Base-by-base conservation (phyloP, 2,329 filamentous ascomycete genomes). In the Claviceps sp. region DNA sequence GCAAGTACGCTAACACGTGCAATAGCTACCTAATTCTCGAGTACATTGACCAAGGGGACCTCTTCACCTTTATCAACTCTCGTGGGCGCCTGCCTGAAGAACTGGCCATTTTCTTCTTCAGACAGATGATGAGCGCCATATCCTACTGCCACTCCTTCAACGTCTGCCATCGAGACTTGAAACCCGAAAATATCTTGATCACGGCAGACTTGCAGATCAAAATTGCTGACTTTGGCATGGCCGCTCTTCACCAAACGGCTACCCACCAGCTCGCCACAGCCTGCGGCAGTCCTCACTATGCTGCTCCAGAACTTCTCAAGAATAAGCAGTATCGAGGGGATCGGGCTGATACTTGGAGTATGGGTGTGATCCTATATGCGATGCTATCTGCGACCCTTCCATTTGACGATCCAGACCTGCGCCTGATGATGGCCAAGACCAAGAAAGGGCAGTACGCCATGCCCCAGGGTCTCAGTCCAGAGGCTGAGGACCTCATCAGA, bases 141-240 rank as follows among this genome's bases (percentile, higher is more conserved):
- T 82, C 89, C 3, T 96, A 96, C 69, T 95, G 90, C 59, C 93
- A 98, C 68, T 82, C 86, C 2, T 88, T 95, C 70, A 89, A 91
- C 59, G 95, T 98, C 56, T 95, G 90, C 64, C 93, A 98, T 64
- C 86, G 93, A 24, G 93, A 98, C 60, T 74, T 98, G 50, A 98
- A 98, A 68, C 93, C 90, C 0, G 93, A 98, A 69, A 98, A 98
- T 61, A 96, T 98, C 46, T 75, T 98, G 18, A 76, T 98, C 49
- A 89, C 89, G 53, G 73, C 74, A 3, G 73, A 84, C 47, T 78
- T 84, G 50, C 82, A 86, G 53, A 82, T 97, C 66, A 98, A 97
- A 69, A 83, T 98, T 60, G 91, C 91, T 50, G 93, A 98, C 66
- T 98, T 98, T 66, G 91, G 93, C 43, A 96, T 98, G 90, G 93